Evolutionary conservation across 1,284 basidiomycete species (phyloP).

Genomic region (Prillingera fragicola): DNA sequence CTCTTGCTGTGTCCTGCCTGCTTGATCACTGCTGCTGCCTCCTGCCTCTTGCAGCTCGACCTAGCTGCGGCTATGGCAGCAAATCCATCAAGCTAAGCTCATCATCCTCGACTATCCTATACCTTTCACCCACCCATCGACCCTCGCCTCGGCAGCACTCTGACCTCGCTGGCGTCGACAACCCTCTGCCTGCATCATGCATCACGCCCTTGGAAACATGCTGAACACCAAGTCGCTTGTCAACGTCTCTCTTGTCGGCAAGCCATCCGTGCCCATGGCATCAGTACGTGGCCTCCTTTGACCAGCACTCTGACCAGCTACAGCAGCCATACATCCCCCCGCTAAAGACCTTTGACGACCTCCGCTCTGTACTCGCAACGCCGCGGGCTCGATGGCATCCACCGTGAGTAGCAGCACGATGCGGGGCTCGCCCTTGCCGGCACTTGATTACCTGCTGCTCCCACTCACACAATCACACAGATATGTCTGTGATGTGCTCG

Average conservation of each 20-base stretch:
- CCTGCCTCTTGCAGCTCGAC: no score
- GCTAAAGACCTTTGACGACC: not conserved
- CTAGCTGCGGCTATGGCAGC: no score
- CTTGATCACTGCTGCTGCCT: no score
- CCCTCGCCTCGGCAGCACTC: no score
- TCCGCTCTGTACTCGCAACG: not conserved
- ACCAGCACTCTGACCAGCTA: not conserved
- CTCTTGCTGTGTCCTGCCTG: no score
- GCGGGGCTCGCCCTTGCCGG: not conserved
- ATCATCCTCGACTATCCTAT: no score
- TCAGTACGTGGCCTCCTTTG: not conserved
- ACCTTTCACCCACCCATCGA: no score
- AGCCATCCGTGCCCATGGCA: not conserved
- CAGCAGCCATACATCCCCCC: not conserved
- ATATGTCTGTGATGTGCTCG: not conserved
- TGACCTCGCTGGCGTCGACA: no score
- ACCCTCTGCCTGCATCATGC: not conserved
- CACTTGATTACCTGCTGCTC: not conserved
- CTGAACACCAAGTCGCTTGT: not conserved
- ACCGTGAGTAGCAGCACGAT: not conserved
- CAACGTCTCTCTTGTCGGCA: constrained; percentile 1
- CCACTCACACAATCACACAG: not conserved
- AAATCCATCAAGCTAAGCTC: no score
- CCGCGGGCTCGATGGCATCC: not conserved
- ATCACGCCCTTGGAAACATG: not conserved